Evolutionary conservation across 192 early-diverging fungal genomes (phyloP), one percentile per base, ranked within the genome.

Genomic region (Powellomyces hirtus): DNA sequence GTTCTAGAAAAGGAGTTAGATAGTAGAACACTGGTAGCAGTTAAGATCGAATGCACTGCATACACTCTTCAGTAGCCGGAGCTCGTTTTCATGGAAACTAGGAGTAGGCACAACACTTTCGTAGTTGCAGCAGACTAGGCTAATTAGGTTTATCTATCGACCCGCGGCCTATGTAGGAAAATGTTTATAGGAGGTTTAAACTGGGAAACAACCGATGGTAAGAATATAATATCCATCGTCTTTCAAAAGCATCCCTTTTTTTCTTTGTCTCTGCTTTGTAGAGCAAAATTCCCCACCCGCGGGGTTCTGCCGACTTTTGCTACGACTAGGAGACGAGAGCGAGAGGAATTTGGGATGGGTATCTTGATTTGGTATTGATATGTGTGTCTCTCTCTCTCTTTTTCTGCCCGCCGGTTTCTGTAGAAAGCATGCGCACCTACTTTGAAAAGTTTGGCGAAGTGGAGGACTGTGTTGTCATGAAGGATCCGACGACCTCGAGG

Each of bases 151-250:
- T 27, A 8, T 27, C 37, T 67, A 33, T 26, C 51, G 6, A 13
- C 34, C 35, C 34, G 13, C 59, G 50, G 33, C 8, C 36, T 29
- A 29, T 22, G 58, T 88, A 90, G 89, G 76, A 90, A 90, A 81
- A 87, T 90, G 84, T 90, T 90, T 77, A 79, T 90, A 65, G 90
- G 90, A 62, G 90, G 89, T 52, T 75, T 91, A 67, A 91, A 89
- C 74, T 90, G 89, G 89, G 90, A 91, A 70, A 91, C 90, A 29
- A 89, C 89, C 34, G 87, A 90, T 81, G 89, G 89, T 91, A 88
- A 89, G 86, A n/a, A n/a, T n/a, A n/a, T n/a, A n/a, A n/a, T n/a
- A n/a, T n/a, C n/a, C n/a, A n/a, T n/a, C n/a, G n/a, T n/a, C n/a
- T n/a, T n/a, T n/a, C n/a, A n/a, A n/a, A n/a, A n/a, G n/a, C n/a